A percentile compares a stretch with the other conserved stretches of the same genome.
Evolutionary conservation across 2,329 filamentous ascomycete species (phyloP).

Genomic region (Penicillium psychrosexuale): DNA sequence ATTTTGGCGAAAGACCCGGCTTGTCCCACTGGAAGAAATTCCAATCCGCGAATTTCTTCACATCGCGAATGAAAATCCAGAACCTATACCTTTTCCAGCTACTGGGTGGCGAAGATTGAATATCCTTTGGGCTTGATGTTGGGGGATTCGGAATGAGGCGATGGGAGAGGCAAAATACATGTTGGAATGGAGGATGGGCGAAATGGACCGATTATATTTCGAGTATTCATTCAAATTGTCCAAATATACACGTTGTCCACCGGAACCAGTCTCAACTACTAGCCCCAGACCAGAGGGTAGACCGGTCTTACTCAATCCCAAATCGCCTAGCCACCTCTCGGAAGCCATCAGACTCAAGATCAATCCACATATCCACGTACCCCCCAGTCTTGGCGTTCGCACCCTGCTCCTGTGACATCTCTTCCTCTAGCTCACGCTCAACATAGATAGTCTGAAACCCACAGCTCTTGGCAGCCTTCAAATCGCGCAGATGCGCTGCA

Average conservation of each 20-base stretch:
- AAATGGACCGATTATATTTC: neutral
- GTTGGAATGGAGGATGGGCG: neutral
- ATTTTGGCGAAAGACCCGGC: constrained; percentile 32
- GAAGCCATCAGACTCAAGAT: constrained; percentile 51
- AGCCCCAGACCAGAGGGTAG: too few species aligned
- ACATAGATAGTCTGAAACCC: constrained; percentile 73
- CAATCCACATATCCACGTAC: constrained; percentile 66
- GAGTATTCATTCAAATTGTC: neutral
- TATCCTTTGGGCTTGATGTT: neutral
- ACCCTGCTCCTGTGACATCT: constrained; percentile 52
- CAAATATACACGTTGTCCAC: neutral
- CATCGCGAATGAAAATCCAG: neutral
- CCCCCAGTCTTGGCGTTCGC: constrained; percentile 53
- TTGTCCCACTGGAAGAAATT: constrained; percentile 29
- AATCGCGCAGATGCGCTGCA: constrained; percentile 69
- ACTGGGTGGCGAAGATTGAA: neutral
- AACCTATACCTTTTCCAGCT: neutral
- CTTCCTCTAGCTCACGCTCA: constrained; percentile 65
- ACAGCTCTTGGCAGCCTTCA: constrained; percentile 61
- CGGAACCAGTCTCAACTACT: neutral
- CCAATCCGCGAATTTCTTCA: constrained; percentile 24
- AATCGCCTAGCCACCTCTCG: constrained; percentile 52
- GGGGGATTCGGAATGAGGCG: neutral
- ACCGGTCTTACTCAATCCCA: constrained; percentile 26
- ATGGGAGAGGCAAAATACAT: neutral